Evolutionary conservation across 192 early-diverging fungal species (phyloP), one percentile per base, ranked within the genome.

Genomic region (Backusella psychrophila): DNA sequence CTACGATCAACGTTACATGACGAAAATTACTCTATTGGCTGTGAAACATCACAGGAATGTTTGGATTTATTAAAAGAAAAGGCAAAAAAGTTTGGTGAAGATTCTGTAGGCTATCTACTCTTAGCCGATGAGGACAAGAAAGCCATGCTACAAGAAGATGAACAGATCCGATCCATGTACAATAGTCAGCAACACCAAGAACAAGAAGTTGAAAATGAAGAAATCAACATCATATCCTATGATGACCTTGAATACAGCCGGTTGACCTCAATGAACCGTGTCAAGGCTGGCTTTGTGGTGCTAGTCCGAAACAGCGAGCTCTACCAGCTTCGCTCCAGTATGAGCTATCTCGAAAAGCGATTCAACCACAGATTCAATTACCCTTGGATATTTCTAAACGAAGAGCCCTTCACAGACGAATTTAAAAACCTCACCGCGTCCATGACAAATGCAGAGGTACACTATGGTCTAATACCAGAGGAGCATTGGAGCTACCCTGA

Each of bases 401-500:
- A 94, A 69, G 86, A 87, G 66, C 88, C 85, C 0, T 94, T 94
- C 69, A 83, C 90, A 66, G 85, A 89, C 33, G 80, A 88, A 21
- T 94, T 94, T 71, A 87, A 87, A 31, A 76, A 80, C 26, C 56
- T 82, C 72, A 90, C 85, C 0, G 71, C 79, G 0, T 73, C 77
- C 0, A 85, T 86, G 80, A 91, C 90, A 7, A 81, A 83, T 0
- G 83, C 84, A 46, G 83, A 89, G 34, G 83, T 85, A 12, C 85
- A 85, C 0, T 91, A 89, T 85, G 87, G 87, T 0, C 71, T 83
- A 29, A 42, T 96, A 31, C 89, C 89, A 9, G 36, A 77, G n/a
- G 90, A 94, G 69, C 90, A 93, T 75, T 96, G 96, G 95, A 89
- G 87, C 59, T 90, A 92, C 69, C 96, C 96, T 1, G 76, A 75